Conservation (phyloP, 768 basidiomycete genomes). For the Cyathus striatus region DNA sequence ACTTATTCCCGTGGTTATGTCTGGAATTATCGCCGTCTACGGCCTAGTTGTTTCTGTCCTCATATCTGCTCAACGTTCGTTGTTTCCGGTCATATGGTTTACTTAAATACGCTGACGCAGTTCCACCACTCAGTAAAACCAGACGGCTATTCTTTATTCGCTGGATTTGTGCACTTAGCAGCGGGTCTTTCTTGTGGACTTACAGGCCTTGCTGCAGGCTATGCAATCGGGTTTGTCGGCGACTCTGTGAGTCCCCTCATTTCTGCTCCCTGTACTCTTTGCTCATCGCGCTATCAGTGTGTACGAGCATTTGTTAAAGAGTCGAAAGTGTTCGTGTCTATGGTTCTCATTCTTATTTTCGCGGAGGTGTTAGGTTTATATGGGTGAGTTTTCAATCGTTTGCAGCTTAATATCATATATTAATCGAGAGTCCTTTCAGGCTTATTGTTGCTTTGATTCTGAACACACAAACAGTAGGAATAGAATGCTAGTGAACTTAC, state of each 20-base stretch:
- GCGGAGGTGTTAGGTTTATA: slow-evolving; percentile 89
- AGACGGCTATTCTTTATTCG: slow-evolving; percentile 72
- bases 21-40: slow-evolving; percentile 96
- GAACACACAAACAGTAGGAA: slow-evolving; percentile 68
- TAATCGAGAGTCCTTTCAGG: slow-evolving; percentile 35
- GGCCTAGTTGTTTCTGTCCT: slow-evolving; percentile 94
- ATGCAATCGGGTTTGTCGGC: slow-evolving; percentile 91
- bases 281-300: slow-evolving; percentile 42
- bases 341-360: slow-evolving; percentile 95
- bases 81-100: not conserved
- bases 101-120: slow-evolving; percentile 7
- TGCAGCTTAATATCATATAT: too few species aligned
- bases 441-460: slow-evolving; percentile 89
- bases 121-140: slow-evolving; percentile 44
- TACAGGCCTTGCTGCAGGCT: slow-evolving; percentile 90
- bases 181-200: slow-evolving; percentile 89
- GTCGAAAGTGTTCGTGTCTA: slow-evolving; percentile 86
- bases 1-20: slow-evolving; percentile 96
- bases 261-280: too few species aligned
- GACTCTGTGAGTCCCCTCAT: slow-evolving; percentile 73
- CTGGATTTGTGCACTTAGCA: slow-evolving; percentile 88
- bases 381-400: slow-evolving; percentile 50
- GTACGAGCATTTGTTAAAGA: slow-evolving; percentile 90
- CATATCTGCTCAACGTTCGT: slow-evolving; percentile 62
- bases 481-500: slow-evolving; percentile 26